These are phyloP conservation scores for Metschnikowia gruessii DNA, from an alignment of 805 yeast genomes.

Conservation along the genomic window DNA sequence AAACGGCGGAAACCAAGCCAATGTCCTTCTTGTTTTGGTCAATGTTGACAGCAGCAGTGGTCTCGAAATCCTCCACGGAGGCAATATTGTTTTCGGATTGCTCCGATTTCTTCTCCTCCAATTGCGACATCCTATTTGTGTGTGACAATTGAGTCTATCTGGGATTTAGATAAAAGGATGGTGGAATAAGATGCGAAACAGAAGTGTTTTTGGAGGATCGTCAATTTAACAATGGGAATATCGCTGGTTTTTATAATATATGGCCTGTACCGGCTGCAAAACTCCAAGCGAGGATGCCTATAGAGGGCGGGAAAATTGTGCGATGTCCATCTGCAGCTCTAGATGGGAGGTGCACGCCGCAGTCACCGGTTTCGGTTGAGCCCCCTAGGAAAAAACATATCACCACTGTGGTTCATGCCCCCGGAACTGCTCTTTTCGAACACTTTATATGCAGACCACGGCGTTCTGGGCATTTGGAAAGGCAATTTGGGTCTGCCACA, in stretches of 20 bases:
- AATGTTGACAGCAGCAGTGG: constrained; percentile 30
- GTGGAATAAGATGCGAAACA: too few relatives aligned
- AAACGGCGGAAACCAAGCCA: constrained; percentile 41
- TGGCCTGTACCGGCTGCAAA: constrained; percentile 11
- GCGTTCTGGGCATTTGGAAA: constrained; percentile 9
- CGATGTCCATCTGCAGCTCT: constrained; percentile 6
- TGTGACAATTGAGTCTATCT: background rate
- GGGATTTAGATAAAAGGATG: too few relatives aligned
- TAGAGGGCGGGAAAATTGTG: background rate
- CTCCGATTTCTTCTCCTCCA: constrained; percentile 16
- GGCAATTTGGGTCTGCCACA: constrained; percentile 6
- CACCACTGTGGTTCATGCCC: constrained; percentile 8
- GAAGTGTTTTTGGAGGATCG: too few relatives aligned
- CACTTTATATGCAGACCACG: constrained; percentile 4
- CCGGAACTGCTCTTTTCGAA: background rate
- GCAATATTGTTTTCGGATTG: constrained; percentile 6
- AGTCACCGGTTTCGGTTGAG: background rate
- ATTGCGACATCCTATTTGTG: constrained; percentile 9
- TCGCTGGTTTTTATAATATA: constrained; percentile 1
- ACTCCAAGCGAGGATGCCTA: constrained; percentile 3
- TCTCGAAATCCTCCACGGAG: constrained; percentile 16
- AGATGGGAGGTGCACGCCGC: background rate
- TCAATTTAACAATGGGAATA: background rate
- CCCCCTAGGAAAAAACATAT: background rate
- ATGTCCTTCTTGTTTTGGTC: constrained; percentile 46